These are phyloP conservation scores for Cladosporium sp. DNA, from an alignment of 2,329 filamentous ascomycete species.

Conservation along the genomic window DNA sequence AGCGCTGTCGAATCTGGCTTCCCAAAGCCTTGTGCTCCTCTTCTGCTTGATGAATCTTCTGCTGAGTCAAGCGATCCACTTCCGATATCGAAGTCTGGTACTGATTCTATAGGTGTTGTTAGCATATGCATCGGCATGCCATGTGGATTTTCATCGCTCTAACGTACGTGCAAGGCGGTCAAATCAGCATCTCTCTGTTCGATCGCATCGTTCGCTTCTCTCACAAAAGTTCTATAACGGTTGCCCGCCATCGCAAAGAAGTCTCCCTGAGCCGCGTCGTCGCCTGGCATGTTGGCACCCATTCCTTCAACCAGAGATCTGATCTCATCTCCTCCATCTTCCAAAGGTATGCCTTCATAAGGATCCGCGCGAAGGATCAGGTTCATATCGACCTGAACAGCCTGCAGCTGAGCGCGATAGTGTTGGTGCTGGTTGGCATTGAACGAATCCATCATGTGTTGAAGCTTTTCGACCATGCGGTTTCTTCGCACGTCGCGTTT, in stretches of 20 bases:
- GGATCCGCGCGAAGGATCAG: slow-evolving; percentile 82
- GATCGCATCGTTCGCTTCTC: slow-evolving; percentile 81
- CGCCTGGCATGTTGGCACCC: slow-evolving; percentile 37
- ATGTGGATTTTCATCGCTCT: neutral
- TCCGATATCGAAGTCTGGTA: slow-evolving; percentile 54
- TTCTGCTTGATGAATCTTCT: slow-evolving; percentile 58
- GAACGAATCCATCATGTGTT: slow-evolving; percentile 72
- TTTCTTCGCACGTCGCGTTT: slow-evolving; percentile 91
- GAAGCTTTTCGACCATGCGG: slow-evolving; percentile 73
- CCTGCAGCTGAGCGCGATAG: slow-evolving; percentile 85
- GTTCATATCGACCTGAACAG: slow-evolving; percentile 86
- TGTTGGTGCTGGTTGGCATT: slow-evolving; percentile 74
- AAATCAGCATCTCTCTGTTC: slow-evolving; percentile 83
- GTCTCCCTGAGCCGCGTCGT: slow-evolving; percentile 62
- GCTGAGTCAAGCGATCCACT: slow-evolving; percentile 54
- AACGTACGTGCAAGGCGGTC: slow-evolving; percentile 71
- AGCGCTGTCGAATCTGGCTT: slow-evolving; percentile 57
- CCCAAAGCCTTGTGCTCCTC: slow-evolving; percentile 59
- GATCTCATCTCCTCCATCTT: slow-evolving; percentile 62
- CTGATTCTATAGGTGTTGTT: slow-evolving; percentile 44
- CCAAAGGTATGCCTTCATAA: slow-evolving; percentile 65
- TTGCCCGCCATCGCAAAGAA: slow-evolving; percentile 65
- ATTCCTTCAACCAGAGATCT: slow-evolving; percentile 52
- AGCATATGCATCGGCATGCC: neutral
- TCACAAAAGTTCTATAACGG: slow-evolving; percentile 79